Conservation (phyloP, 768 basidiomycete genomes). For the Boletus vinaceobasis region DNA sequence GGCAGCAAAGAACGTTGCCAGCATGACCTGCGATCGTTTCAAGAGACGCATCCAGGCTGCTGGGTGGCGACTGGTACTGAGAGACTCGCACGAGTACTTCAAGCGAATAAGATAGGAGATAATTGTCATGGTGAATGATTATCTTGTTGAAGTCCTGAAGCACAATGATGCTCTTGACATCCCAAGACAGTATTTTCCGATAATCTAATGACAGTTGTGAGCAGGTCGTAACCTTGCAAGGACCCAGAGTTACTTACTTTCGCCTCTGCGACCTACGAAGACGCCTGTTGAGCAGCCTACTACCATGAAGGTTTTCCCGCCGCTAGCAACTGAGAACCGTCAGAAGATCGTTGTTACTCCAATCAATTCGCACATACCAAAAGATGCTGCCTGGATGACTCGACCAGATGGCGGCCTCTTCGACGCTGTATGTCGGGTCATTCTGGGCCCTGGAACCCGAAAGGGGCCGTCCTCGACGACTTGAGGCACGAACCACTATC, state of each 20-base stretch:
- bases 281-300: slow-evolving; percentile 68
- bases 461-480: slow-evolving; percentile 61
- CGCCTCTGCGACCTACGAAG: slow-evolving; percentile 56
- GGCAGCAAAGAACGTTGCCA: slow-evolving; percentile 58
- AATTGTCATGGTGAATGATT: slow-evolving; percentile 57
- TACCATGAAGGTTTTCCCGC: slow-evolving; percentile 55
- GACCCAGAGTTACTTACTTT: slow-evolving; percentile 40
- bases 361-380: slow-evolving; percentile 44
- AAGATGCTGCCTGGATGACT: slow-evolving; percentile 56
- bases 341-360: neutral
- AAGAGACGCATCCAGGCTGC: slow-evolving; percentile 50
- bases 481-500: slow-evolving; percentile 66
- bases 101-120: slow-evolving; percentile 64
- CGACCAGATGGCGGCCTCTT: slow-evolving; percentile 50
- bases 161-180: slow-evolving; percentile 53
- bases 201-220: slow-evolving; percentile 43
- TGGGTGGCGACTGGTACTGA: slow-evolving; percentile 43
- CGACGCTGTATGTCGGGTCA: slow-evolving; percentile 24
- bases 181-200: slow-evolving; percentile 51
- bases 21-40: slow-evolving; percentile 60
- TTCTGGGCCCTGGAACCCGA: slow-evolving; percentile 40
- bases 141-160: slow-evolving; percentile 65
- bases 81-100: slow-evolving; percentile 64
- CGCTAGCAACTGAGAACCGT: slow-evolving; percentile 38
- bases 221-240: neutral